These are phyloP conservation scores for Echria macrotheca DNA, from an alignment of 495 filamentous ascomycete species.

Conservation along the genomic window DNA sequence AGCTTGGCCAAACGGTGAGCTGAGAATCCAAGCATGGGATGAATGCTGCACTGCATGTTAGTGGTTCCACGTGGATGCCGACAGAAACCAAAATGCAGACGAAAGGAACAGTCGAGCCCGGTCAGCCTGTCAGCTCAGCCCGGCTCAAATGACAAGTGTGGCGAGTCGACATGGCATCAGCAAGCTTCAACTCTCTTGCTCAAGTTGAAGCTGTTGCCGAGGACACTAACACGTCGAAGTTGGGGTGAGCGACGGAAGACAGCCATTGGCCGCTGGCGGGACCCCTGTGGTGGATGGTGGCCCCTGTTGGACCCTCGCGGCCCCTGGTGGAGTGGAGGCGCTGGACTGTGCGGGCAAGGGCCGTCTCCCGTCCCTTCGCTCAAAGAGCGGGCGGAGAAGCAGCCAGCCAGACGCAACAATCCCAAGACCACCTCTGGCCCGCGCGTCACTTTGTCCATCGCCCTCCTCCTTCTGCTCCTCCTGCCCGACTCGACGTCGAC, in stretches of 20 bases:
- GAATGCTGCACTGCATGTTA: too few species aligned
- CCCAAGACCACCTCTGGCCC: background rate
- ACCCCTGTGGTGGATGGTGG: background rate
- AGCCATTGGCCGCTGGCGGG: constrained; percentile 3
- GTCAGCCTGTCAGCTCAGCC: too few species aligned
- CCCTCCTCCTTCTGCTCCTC: background rate
- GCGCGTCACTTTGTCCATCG: constrained; percentile 3
- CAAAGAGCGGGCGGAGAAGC: constrained; percentile 12
- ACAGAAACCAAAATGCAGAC: too few species aligned
- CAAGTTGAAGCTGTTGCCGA: constrained; percentile 4
- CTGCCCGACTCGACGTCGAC: constrained; percentile 6
- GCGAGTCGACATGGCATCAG: too few species aligned
- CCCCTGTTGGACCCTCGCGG: constrained; percentile 11
- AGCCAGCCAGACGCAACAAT: constrained; percentile 7
- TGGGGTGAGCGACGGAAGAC: background rate
- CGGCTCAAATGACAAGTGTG: too few species aligned
- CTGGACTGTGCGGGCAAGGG: constrained; percentile 5
- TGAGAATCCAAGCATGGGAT: too few species aligned
- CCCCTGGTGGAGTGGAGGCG: constrained; percentile 1
- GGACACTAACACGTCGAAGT: constrained; percentile 6
- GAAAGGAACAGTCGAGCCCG: too few species aligned
- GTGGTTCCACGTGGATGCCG: too few species aligned
- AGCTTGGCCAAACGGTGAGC: too few species aligned
- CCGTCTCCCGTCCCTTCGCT: constrained; percentile 5
- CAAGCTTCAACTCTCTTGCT: too few species aligned